Conservation (phyloP, 2,329 filamentous ascomycete genomes). For the Aspergillus ochraceoroseus region DNA sequence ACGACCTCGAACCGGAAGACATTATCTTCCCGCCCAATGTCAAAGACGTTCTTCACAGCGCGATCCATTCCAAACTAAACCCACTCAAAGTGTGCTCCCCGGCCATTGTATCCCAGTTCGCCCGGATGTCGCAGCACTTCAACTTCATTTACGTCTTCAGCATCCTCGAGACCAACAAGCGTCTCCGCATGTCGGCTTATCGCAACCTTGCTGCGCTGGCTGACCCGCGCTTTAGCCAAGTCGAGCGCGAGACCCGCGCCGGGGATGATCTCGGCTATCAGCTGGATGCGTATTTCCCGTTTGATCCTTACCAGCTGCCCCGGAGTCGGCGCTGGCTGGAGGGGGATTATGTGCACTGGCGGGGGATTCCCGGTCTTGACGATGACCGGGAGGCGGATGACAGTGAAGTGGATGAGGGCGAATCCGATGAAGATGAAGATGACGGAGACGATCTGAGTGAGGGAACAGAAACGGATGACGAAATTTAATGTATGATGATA, state of each 20-base stretch:
- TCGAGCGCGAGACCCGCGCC: slow-evolving; percentile 52
- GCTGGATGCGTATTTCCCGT: slow-evolving; percentile 92
- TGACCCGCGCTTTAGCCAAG: slow-evolving; percentile 39
- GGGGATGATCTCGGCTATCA: slow-evolving; percentile 74
- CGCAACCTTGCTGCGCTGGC: slow-evolving; percentile 39
- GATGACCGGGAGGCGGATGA: slow-evolving; percentile 46
- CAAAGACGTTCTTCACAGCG: slow-evolving; percentile 66
- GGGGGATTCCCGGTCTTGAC: slow-evolving; percentile 66
- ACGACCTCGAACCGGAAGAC: slow-evolving; percentile 59
- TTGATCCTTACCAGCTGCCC: slow-evolving; percentile 91
- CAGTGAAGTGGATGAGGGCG: slow-evolving; percentile 29
- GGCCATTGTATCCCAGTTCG: slow-evolving; percentile 85
- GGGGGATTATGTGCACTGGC: slow-evolving; percentile 76
- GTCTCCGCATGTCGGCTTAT: slow-evolving; percentile 70
- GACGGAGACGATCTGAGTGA: slow-evolving; percentile 39
- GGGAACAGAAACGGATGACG: slow-evolving; percentile 44
- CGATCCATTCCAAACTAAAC: slow-evolving; percentile 85
- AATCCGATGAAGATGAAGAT: slow-evolving; percentile 29
- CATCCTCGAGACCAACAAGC: slow-evolving; percentile 86
- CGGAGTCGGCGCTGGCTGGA: slow-evolving; percentile 84
- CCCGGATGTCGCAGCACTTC: slow-evolving; percentile 77
- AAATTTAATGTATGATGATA: slow-evolving; percentile 19
- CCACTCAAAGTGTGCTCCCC: slow-evolving; percentile 92
- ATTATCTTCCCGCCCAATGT: slow-evolving; percentile 72
- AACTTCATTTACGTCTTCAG: slow-evolving; percentile 85